Evolutionary conservation across 345 rosid genomes (phyloP).

Genomic region (Bruguiera gymnorhiza): DNA sequence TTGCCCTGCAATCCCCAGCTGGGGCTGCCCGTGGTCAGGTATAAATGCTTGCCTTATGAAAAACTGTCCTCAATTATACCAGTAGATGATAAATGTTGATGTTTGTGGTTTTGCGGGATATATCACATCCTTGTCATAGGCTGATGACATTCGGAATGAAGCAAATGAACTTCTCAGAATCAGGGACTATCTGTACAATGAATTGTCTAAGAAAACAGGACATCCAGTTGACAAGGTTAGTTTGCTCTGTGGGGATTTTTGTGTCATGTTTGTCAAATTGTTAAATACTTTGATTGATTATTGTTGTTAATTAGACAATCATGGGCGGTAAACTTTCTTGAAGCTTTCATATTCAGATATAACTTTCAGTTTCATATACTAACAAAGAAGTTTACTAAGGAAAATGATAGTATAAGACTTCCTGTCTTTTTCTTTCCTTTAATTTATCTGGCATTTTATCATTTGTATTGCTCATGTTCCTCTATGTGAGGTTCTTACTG

Average conservation of each 20-base stretch:
- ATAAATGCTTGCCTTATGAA: conserved; percentile 11
- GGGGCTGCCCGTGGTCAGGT: conserved; percentile 92
- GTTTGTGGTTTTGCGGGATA: neutral
- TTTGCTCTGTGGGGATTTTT: neutral
- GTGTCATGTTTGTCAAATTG: no score
- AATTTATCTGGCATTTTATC: no score
- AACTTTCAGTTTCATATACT: no score
- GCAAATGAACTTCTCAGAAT: conserved; percentile 79
- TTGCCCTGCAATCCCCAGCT: conserved; percentile 65
- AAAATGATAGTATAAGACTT: no score
- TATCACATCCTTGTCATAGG: conserved; percentile 38
- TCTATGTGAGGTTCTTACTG: neutral
- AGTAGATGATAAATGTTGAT: neutral
- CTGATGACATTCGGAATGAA: conserved; percentile 75
- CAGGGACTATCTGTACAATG: conserved; percentile 66
- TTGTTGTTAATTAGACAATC: no score
- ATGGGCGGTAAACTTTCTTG: no score
- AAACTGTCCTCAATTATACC: neutral
- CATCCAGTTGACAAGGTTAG: conserved; percentile 77
- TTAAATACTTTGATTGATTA: no score
- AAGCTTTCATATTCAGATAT: no score
- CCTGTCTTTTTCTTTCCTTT: no score
- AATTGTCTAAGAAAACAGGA: conserved; percentile 75
- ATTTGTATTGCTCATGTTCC: neutral
- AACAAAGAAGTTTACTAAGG: no score